Base-by-base conservation (phyloP, 345 rosid genomes). In the Corchorus capsularis region DNA sequence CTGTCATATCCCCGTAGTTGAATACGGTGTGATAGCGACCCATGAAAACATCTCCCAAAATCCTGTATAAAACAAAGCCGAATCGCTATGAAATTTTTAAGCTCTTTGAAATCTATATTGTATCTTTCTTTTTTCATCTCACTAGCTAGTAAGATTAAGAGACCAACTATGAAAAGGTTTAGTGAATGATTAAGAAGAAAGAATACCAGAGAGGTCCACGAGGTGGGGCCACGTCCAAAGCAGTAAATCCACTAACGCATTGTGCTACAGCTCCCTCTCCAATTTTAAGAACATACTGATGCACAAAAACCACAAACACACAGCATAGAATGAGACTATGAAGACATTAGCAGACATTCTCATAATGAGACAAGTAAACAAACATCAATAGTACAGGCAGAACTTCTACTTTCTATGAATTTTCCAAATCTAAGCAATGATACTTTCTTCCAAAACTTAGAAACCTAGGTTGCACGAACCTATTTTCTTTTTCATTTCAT, bases 41-140 rank as follows among this genome's bases (percentile, higher is more conserved):
- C 98, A 93, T 91, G 87, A 94, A 93, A 61, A 93, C 84, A 85
- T 94, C 95, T 57, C 98, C 98, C 87, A 93, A 56, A 69, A 94
- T 94, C 98, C 98, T 92, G 90, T 79, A 83, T 62, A 71, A 55
- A 78, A 69, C 16, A 70, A 16, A 27, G 34, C 10, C 35, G 47
- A 71, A 35, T 12, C 50, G 14, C 15, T 15, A 71, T 20, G 53
- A 39, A 55, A 72, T 15, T 11, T 15, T 11, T 7, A 0, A 39
- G 17, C 19, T 37, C 43, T 6, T 14, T 37, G 19, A 54, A 71
- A 37, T 12, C n/a, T 37, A 7, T 37, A 7, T 15, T 34, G 46
- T 1, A 69, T 15, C 50, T 9, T 11, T 13, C 11, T 60, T 6
- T 20, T 32, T 27, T 4, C 15, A 11, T 60, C 6, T 20, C 37